Base-by-base conservation (phyloP, 441 rosid genomes). In the Bruguiera hainesii region DNA sequence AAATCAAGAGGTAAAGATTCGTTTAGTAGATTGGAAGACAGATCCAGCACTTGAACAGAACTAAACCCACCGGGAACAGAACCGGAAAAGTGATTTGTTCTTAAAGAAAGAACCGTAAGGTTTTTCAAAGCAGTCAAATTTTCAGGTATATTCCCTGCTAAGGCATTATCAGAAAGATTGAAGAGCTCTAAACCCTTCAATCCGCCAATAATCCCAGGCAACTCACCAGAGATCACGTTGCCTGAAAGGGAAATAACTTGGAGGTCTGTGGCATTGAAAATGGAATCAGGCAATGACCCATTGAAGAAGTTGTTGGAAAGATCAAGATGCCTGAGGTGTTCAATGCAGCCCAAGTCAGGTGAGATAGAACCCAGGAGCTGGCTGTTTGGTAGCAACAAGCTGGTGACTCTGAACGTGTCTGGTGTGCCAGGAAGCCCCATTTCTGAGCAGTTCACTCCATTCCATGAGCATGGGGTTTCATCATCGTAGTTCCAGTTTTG, bases 401-500 rank as follows among this genome's bases (percentile, higher is more conserved):
- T 68, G 19, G 90, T 90, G 46, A 93, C 97, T 66, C 94, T 81
- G 59, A 82, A 68, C 80, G 68, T 77, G 67, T 81, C 87, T 20
- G 79, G 73, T 4, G 87, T 71, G 13, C 82, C 80, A 0, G 80
- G 82, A 37, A 3, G 30, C 23, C 80, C 87, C 35, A 82, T 71
- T 65, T 70, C 71, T 6, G 83, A 59, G 74, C 98, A 93, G 1
- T 81, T 79, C 5, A 93, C 88, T 58, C 97, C 97, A 6, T 69
- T 80, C 98, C 98, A 91, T 0, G 86, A 76, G 68, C 96, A 91
- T 25, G 98, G 97, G 7, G 87, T 84, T 63, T n/a, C 76, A 15
- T 91, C 97, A 30, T 83, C 83, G 16, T 87, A 91, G 86, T 88
- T 87, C 98, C 97, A 94, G 74, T 64, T 78, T 26, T 76, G 64